Base-by-base conservation (phyloP, 805 yeast species). In the Cyberlindnera misumaiensis region DNA sequence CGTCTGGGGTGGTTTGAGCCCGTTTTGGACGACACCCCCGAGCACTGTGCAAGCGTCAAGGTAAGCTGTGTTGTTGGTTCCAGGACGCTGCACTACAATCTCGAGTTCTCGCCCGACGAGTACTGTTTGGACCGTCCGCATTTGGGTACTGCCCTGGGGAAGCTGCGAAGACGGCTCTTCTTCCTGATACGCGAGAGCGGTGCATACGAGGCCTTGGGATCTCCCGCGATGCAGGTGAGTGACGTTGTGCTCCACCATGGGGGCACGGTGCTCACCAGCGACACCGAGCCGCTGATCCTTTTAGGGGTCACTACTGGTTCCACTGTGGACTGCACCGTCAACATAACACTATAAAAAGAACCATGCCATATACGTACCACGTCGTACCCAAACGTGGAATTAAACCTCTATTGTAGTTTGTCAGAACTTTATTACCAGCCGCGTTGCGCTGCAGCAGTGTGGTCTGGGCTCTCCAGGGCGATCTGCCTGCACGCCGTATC, bases 21-120 rank as follows among this genome's bases (percentile, higher is more conserved):
- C 24, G 24, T 20, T 5, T 8, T 20, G 54, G 68, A 70, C n/a
- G 83, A 82, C 32, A 72, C 75, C 18, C 93, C 90, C 0, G 78
- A 80, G 7, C 90, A 82, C 55, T 83, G 88, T 60, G 88, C 93
- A 1, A 87, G 83, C 57, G 65, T 82, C 1, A 76, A 76, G 39
- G 52, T 75, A 3, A 45, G 48, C 13, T 34, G 31, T 17, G 18
- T 11, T 10, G 12, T 17, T 12, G 16, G 18, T n/a, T 7, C 11
- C 31, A n/a, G 28, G 2, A 8, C 11, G 31, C 7, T 34, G 11
- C 14, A 64, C 18, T 84, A 79, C 54, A 83, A 83, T 56, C 69
- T 83, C 47, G 94, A 84, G 54, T 85, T 85, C 58, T 75, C 84
- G 24, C 93, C 94, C 0, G 89, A 81, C 48, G 95, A 85, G 50